Evolutionary conservation across 306 rosid species (phyloP), one percentile per base, ranked within the genome.

Genomic region (Begonia loranthoides): DNA sequence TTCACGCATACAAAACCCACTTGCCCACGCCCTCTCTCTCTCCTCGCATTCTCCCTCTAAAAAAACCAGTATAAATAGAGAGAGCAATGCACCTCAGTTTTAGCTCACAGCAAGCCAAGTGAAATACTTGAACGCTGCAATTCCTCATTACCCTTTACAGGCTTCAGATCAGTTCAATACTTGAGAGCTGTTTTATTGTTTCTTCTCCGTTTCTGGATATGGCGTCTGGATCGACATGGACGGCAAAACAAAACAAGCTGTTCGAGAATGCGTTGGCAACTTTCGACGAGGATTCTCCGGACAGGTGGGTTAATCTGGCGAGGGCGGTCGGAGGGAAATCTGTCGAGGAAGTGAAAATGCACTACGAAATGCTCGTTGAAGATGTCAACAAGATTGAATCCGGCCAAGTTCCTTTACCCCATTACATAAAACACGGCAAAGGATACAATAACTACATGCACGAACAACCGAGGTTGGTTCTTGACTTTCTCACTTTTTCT

Each of bases 211-310:
- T 49, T 9, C 22, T 49, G 24, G 10, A 40, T 19, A 58, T 59
- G 63, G 55, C n/a, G 1, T 49, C 63, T 21, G 55, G 49, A 0
- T 49, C 63, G 4, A 49, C 38, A 13, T 87, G 96, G 96, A 87
- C 87, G 0, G 28, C 80, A 0, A 72, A 71, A 45, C 84, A 87
- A 52, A 82, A 87, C 89, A 87, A 87, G 50, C 58, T 62, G 56
- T 87, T 87, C 56, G 96, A 87, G 76, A 82, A 79, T 70, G 96
- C 93, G 0, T 52, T 87, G 28, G 93, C 83, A 21, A 66, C 75
- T 41, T 71, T 63, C 24, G 78, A 73, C 75, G 65, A 71, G 73
- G 89, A 71, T 59, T 62, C 75, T 1, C 86, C 93, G 3, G 83
- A 79, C 22, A 65, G 83, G 17, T 82, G 95, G 95, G 68, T 77